These are phyloP conservation scores for Leccinum solheimii DNA, from an alignment of 1,284 basidiomycete species.

Conservation along the genomic window DNA sequence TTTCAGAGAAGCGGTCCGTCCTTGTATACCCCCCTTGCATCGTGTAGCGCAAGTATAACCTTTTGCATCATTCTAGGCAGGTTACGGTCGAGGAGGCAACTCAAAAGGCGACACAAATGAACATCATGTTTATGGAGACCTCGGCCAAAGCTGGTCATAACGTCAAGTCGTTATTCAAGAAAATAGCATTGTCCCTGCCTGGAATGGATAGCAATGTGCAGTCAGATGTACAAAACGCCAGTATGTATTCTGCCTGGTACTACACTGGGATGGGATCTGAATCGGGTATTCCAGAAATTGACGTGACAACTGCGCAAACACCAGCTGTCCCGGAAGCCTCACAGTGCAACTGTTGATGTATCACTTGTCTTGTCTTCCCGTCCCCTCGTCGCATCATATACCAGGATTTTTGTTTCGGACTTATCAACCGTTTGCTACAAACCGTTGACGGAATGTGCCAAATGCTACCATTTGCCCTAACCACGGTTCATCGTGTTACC, in stretches of 20 bases:
- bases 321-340: constrained; percentile 76
- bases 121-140: constrained; percentile 99
- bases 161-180: constrained; percentile 98
- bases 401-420: constrained; percentile 24
- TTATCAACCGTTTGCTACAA: constrained; percentile 17
- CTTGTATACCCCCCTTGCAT: constrained; percentile 21
- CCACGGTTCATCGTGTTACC: constrained; percentile 97
- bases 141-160: constrained; percentile 99
- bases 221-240: constrained; percentile 68
- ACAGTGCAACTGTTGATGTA: constrained; percentile 66
- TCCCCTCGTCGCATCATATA: constrained; percentile 31
- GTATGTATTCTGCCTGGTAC: constrained; percentile 43
- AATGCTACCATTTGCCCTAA: constrained; percentile 35
- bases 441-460: constrained; percentile 7
- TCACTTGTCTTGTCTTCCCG: neutral
- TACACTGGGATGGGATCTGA: constrained; percentile 6
- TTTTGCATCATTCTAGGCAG: constrained; percentile 59
- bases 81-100: constrained; percentile 99
- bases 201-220: constrained; percentile 89
- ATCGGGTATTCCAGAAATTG: constrained; percentile 61
- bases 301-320: constrained; percentile 67
- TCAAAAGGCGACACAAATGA: constrained; percentile 87
- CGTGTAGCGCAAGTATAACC: constrained; percentile 8
- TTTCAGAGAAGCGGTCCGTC: constrained; percentile 84
- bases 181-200: constrained; percentile 97